Evolutionary conservation across 2,329 filamentous ascomycete species (phyloP).

Genomic region (Fusarium citri): DNA sequence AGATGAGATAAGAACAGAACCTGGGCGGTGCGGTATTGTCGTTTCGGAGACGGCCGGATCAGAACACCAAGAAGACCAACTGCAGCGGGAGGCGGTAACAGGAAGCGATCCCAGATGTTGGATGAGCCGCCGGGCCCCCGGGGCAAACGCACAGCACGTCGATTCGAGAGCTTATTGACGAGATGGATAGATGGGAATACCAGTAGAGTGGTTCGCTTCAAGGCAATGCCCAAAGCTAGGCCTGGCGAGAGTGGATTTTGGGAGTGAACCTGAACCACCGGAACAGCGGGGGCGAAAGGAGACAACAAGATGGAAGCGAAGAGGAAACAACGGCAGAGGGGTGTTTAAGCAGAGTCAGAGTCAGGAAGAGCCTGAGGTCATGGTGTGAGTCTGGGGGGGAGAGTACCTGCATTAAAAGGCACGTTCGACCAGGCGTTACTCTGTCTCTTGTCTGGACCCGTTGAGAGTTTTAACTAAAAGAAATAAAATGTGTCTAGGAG

Average conservation of each 20-base stretch:
- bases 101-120: constrained; percentile 28
- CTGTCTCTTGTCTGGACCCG: constrained; percentile 28
- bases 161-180: constrained; percentile 37
- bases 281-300: constrained; percentile 44
- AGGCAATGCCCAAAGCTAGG: constrained; percentile 38
- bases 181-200: constrained; percentile 30
- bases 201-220: constrained; percentile 48
- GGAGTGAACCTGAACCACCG: constrained; percentile 38
- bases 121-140: constrained; percentile 35
- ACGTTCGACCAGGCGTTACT: constrained; percentile 30
- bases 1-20: constrained; percentile 40
- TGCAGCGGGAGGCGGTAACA: constrained; percentile 30
- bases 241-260: constrained; percentile 45
- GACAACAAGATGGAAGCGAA: constrained; percentile 43
- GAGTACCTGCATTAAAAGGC: constrained; percentile 49
- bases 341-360: constrained; percentile 46
- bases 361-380: constrained; percentile 44
- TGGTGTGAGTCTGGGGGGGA: constrained; percentile 47
- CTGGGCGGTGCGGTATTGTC: constrained; percentile 8
- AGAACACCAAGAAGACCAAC: constrained; percentile 27
- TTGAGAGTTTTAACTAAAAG: constrained; percentile 34
- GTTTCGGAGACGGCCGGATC: constrained; percentile 42
- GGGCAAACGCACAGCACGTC: constrained; percentile 39
- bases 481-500: constrained; percentile 19
- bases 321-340: constrained; percentile 43